These are phyloP conservation scores for Tuber aestivum DNA, from an alignment of 495 filamentous ascomycete species.

Conservation along the genomic window DNA sequence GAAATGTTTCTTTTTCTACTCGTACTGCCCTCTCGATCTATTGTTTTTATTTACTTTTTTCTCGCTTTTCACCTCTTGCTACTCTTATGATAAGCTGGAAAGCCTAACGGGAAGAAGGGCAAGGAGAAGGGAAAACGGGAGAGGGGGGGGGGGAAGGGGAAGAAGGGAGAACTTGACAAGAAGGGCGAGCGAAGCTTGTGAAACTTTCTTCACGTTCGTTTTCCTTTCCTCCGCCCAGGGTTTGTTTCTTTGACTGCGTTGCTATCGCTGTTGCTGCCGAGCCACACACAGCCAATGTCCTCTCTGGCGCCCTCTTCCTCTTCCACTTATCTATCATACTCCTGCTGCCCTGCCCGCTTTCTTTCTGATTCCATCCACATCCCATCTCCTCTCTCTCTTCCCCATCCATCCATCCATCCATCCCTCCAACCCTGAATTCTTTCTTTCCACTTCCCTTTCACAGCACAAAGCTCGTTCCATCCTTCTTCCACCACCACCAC, in stretches of 20 bases:
- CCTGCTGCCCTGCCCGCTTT: constrained; percentile 26
- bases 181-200: background rate
- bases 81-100: background rate
- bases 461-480: constrained; percentile 16
- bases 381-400: constrained; percentile 22
- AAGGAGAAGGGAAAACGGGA: no score
- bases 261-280: constrained; percentile 37
- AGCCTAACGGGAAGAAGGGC: background rate
- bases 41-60: background rate
- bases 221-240: background rate
- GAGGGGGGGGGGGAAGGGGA: background rate
- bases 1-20: background rate
- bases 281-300: constrained; percentile 37
- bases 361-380: constrained; percentile 39
- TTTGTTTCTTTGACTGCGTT: background rate
- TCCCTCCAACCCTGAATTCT: constrained; percentile 26
- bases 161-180: background rate
- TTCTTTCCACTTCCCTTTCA: constrained; percentile 24
- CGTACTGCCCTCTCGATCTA: background rate
- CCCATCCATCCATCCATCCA: constrained; percentile 29
- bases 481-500: constrained; percentile 30
- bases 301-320: constrained; percentile 9
- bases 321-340: constrained; percentile 24
- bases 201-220: background rate
- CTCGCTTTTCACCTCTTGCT: background rate